Percentiles rank a stretch among this genome's conserved stretches.
These are phyloP conservation scores for Vachellia pachyceras DNA, from an alignment of 306 rosid genomes.

Conservation along the genomic window DNA sequence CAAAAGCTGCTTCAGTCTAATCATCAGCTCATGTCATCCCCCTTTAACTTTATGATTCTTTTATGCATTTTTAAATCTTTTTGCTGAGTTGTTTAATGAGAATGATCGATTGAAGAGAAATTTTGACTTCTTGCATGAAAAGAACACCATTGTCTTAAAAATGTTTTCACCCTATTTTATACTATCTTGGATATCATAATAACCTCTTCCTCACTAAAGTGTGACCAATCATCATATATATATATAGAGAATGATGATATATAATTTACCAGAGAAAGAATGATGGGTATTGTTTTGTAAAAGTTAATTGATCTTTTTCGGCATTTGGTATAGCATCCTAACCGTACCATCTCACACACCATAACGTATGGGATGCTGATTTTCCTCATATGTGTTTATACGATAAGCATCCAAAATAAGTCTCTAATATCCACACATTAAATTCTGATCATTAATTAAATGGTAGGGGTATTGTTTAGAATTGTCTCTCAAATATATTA, in stretches of 20 bases:
- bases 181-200: neutral
- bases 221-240: neutral
- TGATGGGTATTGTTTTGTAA: neutral
- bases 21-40: conserved; percentile 34
- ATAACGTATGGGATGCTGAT: no score
- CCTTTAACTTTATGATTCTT: conserved; percentile 40
- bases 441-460: no score
- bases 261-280: neutral
- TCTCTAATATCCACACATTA: neutral
- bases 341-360: no score
- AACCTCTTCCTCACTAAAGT: neutral
- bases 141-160: no score
- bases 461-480: no score
- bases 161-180: neutral
- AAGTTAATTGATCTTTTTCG: neutral
- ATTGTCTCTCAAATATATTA: no score
- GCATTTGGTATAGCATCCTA: no score
- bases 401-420: neutral
- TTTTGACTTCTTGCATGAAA: neutral
- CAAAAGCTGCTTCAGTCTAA: conserved; percentile 44
- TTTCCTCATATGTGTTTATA: no score
- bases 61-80: conserved; percentile 5
- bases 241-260: neutral
- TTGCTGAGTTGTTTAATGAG: neutral
- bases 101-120: neutral